Evolutionary conservation across 352 stramenopile genomes (phyloP), one percentile per base, ranked within the genome.

Genomic region (Phytophthora citricola): DNA sequence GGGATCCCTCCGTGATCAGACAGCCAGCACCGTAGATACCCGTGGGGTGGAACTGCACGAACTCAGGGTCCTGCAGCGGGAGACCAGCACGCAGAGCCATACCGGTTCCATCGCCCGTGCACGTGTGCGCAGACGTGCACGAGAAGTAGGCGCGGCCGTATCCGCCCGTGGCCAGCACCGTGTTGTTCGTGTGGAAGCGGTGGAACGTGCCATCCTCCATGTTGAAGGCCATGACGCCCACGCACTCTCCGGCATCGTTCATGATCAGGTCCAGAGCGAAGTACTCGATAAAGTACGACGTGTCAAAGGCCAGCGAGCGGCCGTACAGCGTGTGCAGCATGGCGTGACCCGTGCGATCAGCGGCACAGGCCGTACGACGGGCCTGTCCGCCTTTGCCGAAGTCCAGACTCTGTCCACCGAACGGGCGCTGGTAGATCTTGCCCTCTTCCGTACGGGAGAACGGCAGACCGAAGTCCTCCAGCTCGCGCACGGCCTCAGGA

Each of bases 301-400:
- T 99, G 80, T 99, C 94, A 75, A 98, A 99, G 11, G 96, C 96
- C 44, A 99, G 76, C 49, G 91, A 98, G 10, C 95, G 87, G 43
- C 97, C 97, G 75, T 99, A 99, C 4, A 99, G 73, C 8, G 97
- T 99, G 81, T 99, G 97, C 20, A 99, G 81, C 95, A 99, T 99
- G 49, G 97, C 96, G 81, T 99, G 97, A 10, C 97, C 96, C 3
- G 97, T 99, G 22, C 96, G 79, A 86, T 99, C 97, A 11, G 97
- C 97, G 6, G 97, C 97, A 52, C 89, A 97, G 9, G 93, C 93
- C 68, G 94, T 98, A 32, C 97, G 90, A 72, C 98, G 94, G 3
- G 97, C 97, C 76, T 98, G 92, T 27, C 96, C 97, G 22, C 97
- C 97, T 79, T 99, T 98, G 53, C 97, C 97, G 69, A 93, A 99